phyloP scores from a whole-genome alignment of 192 early-diverging fungal genomes.

The Gonapodya prolifera region DNA sequence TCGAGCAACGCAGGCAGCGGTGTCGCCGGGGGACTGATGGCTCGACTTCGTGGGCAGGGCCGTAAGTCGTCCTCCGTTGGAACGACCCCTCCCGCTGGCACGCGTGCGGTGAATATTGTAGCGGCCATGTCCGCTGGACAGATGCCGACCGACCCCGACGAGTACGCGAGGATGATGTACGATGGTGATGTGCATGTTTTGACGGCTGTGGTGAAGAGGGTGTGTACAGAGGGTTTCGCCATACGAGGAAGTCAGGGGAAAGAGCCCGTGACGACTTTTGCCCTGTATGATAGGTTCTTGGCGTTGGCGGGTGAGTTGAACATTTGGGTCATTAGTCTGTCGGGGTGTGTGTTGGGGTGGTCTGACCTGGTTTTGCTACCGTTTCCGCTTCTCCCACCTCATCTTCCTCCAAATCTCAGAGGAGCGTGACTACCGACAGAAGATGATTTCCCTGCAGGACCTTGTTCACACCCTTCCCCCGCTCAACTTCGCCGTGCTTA shows the following conservation, averaged over 20 bases:
- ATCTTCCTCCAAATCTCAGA: constrained; percentile 13
- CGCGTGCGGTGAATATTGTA: no score
- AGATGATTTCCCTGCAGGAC: constrained; percentile 40
- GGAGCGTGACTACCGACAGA: constrained; percentile 30
- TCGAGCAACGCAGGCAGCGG: no score
- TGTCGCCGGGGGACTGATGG: no score
- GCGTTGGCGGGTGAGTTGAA: constrained; percentile 26
- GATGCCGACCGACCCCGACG: no score
- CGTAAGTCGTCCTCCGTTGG: no score
- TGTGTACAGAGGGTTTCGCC: constrained; percentile 29
- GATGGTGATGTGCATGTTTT: constrained; percentile 45
- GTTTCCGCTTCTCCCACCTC: constrained; percentile 2
- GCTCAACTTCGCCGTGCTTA: constrained; percentile 27
- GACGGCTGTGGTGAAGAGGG: constrained; percentile 32
- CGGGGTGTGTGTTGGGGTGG: no score
- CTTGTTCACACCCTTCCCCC: constrained; percentile 32
- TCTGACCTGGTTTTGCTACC: constrained; percentile 1
- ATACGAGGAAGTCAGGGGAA: no score
- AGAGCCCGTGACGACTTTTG: constrained; percentile 26
- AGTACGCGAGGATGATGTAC: constrained; percentile 18
- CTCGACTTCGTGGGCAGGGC: no score
- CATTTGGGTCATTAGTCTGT: no score
- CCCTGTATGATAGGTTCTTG: constrained; percentile 34
- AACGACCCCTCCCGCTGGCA: no score
- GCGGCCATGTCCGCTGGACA: no score